phyloP scores from a whole-genome alignment of 768 basidiomycete genomes.

The Terana coerulea region DNA sequence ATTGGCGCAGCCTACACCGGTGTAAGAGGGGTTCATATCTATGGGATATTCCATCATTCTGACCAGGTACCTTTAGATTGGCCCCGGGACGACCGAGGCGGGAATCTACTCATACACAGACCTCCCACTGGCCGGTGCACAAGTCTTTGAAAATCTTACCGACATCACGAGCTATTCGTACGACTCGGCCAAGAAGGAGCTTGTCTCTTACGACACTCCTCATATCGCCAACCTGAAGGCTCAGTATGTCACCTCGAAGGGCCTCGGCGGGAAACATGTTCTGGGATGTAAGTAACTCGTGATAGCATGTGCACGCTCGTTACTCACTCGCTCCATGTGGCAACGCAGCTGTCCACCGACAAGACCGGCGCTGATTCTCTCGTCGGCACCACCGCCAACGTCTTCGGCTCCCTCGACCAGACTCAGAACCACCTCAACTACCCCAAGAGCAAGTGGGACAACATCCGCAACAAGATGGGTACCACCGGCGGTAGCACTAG shows the following conservation, averaged over 20 bases:
- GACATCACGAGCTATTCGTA: constrained; percentile 80
- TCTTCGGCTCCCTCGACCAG: constrained; percentile 52
- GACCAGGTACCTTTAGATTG: constrained; percentile 59
- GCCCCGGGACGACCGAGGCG: constrained; percentile 65
- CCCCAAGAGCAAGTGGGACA: constrained; percentile 69
- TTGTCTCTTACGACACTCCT: constrained; percentile 77
- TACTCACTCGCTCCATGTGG: neutral
- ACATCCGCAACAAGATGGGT: constrained; percentile 63
- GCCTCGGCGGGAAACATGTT: constrained; percentile 71
- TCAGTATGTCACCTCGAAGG: constrained; percentile 57
- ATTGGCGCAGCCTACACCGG: constrained; percentile 68
- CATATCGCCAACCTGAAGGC: constrained; percentile 63
- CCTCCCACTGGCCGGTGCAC: constrained; percentile 50
- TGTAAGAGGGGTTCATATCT: constrained; percentile 33
- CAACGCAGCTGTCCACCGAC: constrained; percentile 48
- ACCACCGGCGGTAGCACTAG: constrained; percentile 17
- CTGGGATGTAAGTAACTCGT: constrained; percentile 47
- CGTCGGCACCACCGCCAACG: constrained; percentile 43
- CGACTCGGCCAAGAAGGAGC: constrained; percentile 57
- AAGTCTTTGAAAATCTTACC: constrained; percentile 61
- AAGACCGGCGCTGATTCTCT: constrained; percentile 57
- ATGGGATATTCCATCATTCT: neutral
- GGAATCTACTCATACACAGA: constrained; percentile 76
- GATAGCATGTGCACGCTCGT: neutral
- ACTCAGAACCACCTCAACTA: constrained; percentile 62